Evolutionary conservation across 2,329 filamentous ascomycete genomes (phyloP).

Genomic region (Gaeumannomyces sp.): DNA sequence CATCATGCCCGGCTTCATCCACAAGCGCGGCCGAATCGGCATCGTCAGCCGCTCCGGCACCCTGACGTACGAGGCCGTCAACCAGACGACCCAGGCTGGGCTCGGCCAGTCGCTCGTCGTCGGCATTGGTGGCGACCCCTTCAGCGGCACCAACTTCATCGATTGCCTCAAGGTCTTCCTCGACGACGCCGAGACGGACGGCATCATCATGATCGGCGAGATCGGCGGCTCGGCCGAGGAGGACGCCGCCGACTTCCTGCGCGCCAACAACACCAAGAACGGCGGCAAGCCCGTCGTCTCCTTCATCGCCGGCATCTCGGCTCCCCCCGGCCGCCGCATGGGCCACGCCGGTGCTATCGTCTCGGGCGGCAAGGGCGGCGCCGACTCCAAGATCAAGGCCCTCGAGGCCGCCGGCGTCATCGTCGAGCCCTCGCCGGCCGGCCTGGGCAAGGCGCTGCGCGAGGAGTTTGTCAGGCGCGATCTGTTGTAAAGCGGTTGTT

Average conservation of each 20-base stretch:
- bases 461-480: slow-evolving; percentile 95
- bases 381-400: slow-evolving; percentile 95
- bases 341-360: slow-evolving; percentile 98
- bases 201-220: slow-evolving; percentile 99
- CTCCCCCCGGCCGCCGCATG: slow-evolving; percentile 94
- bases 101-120: slow-evolving; percentile 97
- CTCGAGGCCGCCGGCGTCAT: slow-evolving; percentile 90
- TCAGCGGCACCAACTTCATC: slow-evolving; percentile 99
- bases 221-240: slow-evolving; percentile 97
- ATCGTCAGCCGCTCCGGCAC: slow-evolving; percentile 98
- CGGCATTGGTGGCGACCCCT: slow-evolving; percentile 96
- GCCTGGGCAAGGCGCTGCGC: slow-evolving; percentile 87
- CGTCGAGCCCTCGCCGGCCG: slow-evolving; percentile 89
- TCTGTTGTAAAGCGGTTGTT: slow-evolving; percentile 60
- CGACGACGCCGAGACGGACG: slow-evolving; percentile 91
- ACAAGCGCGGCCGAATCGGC: slow-evolving; percentile 97
- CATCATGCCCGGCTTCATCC: slow-evolving; percentile 99
- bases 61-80: slow-evolving; percentile 98
- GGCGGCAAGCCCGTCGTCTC: slow-evolving; percentile 87
- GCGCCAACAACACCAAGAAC: slow-evolving; percentile 81
- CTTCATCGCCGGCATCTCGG: slow-evolving; percentile 98
- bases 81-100: slow-evolving; percentile 96
- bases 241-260: slow-evolving; percentile 94
- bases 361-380: slow-evolving; percentile 93
- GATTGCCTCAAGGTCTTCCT: slow-evolving; percentile 98